Base-by-base conservation (phyloP, 495 filamentous ascomycete genomes). In the Evansstolkia leycettana region DNA sequence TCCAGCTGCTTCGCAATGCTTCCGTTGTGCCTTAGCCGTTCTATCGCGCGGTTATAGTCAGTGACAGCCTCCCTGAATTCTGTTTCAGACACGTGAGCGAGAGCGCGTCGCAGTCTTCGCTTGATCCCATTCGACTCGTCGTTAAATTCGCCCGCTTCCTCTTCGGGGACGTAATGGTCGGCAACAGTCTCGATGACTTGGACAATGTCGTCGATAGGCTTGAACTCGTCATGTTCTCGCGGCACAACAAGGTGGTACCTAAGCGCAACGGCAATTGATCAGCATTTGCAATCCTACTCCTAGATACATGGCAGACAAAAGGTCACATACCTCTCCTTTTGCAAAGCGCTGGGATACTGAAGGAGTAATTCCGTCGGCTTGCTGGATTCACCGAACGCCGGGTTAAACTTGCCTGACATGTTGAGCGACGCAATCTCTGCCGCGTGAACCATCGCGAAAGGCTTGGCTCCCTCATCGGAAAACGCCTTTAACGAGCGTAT, bases 121-220 rank as follows among this genome's bases (percentile, higher is more conserved):
- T 73, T 73, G 37, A 86, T 69, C 17, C 86, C 87, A 7, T 64
- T 75, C 38, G 72, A 73, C 31, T 84, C 82, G 46, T 90, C 69
- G 38, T 76, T 70, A 42, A 94, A 82, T 29, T 65, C 56, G 19
- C 73, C 66, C 11, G 70, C 66, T 42, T 83, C 63, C 14, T 72
- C 70, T 9, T 73, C 62, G 13, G 78, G 77, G 16, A 94, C 69
- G 56, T 94, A 93, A 48, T 76, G 70, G 19, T 73, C 66, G 16
- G 75, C 69, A 16, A 94, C 78, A 17, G 71, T 69, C 38, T 85
- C 74, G 31, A 94, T 76, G 10, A 84, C 80, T 32, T 79, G 70
- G 36, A 80, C 65, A 41, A 95, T 94, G 43, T 96, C 90, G 45
- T 80, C 73, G 37, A 88, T 58, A 4, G 87, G 80, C 42, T 84